These are phyloP conservation scores for Hyphopichia burtonii DNA, from an alignment of 1,139 yeast species.

Conservation along the genomic window DNA sequence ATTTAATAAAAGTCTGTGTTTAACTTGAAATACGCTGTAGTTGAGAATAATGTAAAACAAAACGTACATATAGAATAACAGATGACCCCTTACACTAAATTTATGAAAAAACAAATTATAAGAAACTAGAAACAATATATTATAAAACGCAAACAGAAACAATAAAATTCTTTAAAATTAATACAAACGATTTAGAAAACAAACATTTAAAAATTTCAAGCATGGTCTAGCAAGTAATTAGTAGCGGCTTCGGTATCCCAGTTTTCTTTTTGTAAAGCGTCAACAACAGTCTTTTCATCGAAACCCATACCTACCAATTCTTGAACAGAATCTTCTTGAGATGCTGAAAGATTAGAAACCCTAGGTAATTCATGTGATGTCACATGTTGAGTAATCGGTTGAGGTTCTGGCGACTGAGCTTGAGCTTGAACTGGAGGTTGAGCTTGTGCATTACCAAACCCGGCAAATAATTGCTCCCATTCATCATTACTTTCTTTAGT, in stretches of 20 bases:
- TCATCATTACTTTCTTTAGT: slow-evolving; percentile 52
- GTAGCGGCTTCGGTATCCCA: slow-evolving; percentile 87
- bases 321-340: slow-evolving; percentile 39
- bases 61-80: not conserved
- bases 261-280: slow-evolving; percentile 65
- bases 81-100: too few species aligned
- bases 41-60: not conserved
- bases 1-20: too few species aligned
- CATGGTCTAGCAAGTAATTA: slow-evolving; percentile 73
- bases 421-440: slow-evolving; percentile 16
- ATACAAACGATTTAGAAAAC: not conserved
- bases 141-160: not conserved
- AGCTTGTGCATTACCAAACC: slow-evolving; percentile 63
- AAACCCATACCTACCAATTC: slow-evolving; percentile 93
- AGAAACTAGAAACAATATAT: not conserved
- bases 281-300: slow-evolving; percentile 57
- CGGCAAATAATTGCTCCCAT: slow-evolving; percentile 94
- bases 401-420: slow-evolving; percentile 2
- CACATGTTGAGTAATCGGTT: slow-evolving; percentile 3
- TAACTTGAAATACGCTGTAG: too few species aligned
- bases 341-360: slow-evolving; percentile 1
- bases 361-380: not conserved
- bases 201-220: slow-evolving; percentile 21
- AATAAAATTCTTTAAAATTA: not conserved
- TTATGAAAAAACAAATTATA: not conserved